Base-by-base conservation (phyloP, 2,329 filamentous ascomycete species). In the Penicillium glabrum region DNA sequence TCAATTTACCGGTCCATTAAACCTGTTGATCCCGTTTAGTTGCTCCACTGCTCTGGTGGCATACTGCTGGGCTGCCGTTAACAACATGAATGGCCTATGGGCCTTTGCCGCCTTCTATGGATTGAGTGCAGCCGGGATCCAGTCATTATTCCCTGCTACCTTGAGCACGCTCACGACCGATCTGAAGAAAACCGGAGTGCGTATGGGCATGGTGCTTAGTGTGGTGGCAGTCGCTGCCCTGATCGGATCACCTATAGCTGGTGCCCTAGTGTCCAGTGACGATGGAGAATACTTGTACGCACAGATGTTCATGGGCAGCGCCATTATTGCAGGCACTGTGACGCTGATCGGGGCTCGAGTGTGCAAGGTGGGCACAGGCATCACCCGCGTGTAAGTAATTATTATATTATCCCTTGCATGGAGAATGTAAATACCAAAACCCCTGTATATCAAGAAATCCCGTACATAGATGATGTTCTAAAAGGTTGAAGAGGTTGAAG, bases 71-170 rank as follows among this genome's bases (percentile, higher is more conserved):
- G 81, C 83, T 19, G 81, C 78, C 1, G 83, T 91, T 7, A 59
- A 69, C 1, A 73, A 74, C 16, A 69, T 80, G 0, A 48, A 73
- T 0, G 80, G 81, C 0, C 73, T 90, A 27, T 89, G 89, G 65
- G 79, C 77, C 1, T 91, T 89, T 80, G 76, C 83, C 0, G 75
- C 80, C 0, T 78, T 87, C 54, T 89, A 88, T 66, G 89, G 89
- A 1, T 77, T 89, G 47, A 81, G 81, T 2, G 84, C 81, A 0
- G 86, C 86, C 0, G 85, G 80, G 0, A 83, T 90, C 46, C 87
- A 90, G 71, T 81, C 82, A 7, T 68, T 91, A 11, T 89, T 90
- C 63, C 87, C 88, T 0, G 85, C 86, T 0, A 83, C 82, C 0
- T 65, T 89, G 43, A 82, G 80, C 49, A 82, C 81, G 43, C 72